Conservation (phyloP, 108 stramenopile genomes). For the Pseudonitzschia delicatissima region DNA sequence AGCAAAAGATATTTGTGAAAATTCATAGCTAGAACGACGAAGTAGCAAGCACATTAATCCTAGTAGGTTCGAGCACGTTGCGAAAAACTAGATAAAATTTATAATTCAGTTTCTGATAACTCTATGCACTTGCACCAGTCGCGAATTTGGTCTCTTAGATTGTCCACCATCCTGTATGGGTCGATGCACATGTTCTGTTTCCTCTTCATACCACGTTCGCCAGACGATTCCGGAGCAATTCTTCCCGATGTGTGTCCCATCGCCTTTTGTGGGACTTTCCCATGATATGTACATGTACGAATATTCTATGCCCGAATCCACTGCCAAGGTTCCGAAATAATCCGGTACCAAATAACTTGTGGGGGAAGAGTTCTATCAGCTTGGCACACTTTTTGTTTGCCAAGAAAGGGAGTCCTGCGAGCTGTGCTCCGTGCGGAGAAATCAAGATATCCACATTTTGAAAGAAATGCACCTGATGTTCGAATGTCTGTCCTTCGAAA, state of each 20-base stretch:
- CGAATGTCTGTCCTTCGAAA: constrained; percentile 36
- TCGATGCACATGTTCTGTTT: neutral
- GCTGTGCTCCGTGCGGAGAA: constrained; percentile 45
- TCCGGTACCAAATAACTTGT: constrained; percentile 24
- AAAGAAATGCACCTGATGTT: constrained; percentile 28
- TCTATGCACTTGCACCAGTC: neutral
- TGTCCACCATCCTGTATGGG: neutral
- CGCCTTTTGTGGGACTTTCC: neutral
- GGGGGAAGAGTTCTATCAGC: constrained; percentile 41
- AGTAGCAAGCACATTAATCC: too few relatives aligned
- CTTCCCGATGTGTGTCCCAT: neutral
- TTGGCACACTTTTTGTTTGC: constrained; percentile 25
- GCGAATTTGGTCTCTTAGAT: neutral
- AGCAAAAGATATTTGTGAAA: too few relatives aligned
- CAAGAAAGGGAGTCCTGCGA: constrained; percentile 41
- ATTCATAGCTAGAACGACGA: too few relatives aligned
- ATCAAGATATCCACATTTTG: constrained; percentile 32
- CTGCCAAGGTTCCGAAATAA: constrained; percentile 40
- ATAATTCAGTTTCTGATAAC: too few relatives aligned
- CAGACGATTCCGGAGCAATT: neutral
- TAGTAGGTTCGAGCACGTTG: too few relatives aligned
- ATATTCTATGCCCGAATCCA: constrained; percentile 10
- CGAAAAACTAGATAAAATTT: too few relatives aligned
- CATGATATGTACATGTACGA: constrained; percentile 12
- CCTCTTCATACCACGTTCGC: neutral